Conservation (phyloP, 305 asterid species). For the Ilex paraguariensis region DNA sequence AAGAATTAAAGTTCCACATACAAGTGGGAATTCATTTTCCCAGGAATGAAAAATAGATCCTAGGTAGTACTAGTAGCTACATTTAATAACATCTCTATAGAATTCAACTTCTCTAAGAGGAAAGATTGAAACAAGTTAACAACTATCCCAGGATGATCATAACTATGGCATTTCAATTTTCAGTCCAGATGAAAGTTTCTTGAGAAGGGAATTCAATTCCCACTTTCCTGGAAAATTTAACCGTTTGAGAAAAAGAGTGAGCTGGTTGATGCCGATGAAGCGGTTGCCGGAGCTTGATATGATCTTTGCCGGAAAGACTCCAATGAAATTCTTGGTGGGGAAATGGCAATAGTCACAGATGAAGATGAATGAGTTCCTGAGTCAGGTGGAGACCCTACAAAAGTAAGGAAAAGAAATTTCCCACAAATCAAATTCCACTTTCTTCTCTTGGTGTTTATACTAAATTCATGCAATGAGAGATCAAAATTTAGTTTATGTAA, state of each 20-base stretch:
- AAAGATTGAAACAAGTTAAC: neutral
- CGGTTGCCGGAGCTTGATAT: conserved; percentile 20
- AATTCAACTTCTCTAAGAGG: too few species aligned
- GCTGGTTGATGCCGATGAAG: conserved; percentile 51
- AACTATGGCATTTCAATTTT: neutral
- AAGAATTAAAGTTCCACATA: too few species aligned
- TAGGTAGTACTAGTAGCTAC: neutral
- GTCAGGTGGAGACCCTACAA: conserved; percentile 65
- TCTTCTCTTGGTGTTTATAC: neutral
- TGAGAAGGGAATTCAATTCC: too few species aligned
- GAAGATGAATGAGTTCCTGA: conserved; percentile 62
- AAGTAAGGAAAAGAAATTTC: neutral
- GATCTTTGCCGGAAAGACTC: conserved; percentile 59
- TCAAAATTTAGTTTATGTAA: too few species aligned
- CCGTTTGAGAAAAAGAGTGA: conserved; percentile 50
- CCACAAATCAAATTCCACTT: neutral
- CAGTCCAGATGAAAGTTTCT: neutral
- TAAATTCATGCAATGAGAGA: too few species aligned
- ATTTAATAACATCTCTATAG: neutral
- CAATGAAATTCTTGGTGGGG: conserved; percentile 70
- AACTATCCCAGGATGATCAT: neutral
- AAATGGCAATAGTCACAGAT: conserved; percentile 64
- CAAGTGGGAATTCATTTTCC: neutral
- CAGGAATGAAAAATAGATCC: neutral
- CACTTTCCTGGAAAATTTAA: neutral